Conservation (phyloP, 768 basidiomycete species). For the Lactifluus rugatus region DNA sequence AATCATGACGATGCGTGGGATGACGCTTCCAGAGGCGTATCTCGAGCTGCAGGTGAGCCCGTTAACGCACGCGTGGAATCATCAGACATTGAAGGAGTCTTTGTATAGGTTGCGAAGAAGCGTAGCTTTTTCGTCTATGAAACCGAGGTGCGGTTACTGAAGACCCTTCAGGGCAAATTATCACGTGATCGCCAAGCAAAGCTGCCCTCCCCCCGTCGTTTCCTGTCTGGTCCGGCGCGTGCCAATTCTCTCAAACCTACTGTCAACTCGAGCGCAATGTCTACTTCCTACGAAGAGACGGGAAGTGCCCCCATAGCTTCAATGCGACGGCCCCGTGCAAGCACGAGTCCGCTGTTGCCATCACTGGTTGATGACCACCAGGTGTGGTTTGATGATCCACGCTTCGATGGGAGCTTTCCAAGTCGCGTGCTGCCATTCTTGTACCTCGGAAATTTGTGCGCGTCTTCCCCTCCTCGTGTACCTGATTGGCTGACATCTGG, state of each 20-base stretch:
- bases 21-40: slow-evolving; percentile 82
- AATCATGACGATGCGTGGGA: slow-evolving; percentile 64
- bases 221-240: slow-evolving; percentile 3
- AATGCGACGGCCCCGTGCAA: slow-evolving; percentile 51
- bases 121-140: slow-evolving; percentile 91
- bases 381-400: slow-evolving; percentile 88
- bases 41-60: slow-evolving; percentile 60
- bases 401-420: slow-evolving; percentile 95
- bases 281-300: slow-evolving; percentile 24
- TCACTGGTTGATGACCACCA: slow-evolving; percentile 63
- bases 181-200: slow-evolving; percentile 23
- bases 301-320: slow-evolving; percentile 5
- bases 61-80: slow-evolving; percentile 18
- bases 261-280: slow-evolving; percentile 23
- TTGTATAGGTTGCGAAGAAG: slow-evolving; percentile 41
- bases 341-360: slow-evolving; percentile 57
- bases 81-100: background rate
- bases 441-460: slow-evolving; percentile 90
- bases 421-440: slow-evolving; percentile 87
- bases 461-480: slow-evolving; percentile 21
- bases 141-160: slow-evolving; percentile 62
- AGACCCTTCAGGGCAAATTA: slow-evolving; percentile 53
- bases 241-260: slow-evolving; percentile 2
- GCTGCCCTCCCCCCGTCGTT: slow-evolving; percentile 9
- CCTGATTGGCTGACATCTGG: slow-evolving; percentile 19